Conservation (phyloP, 2,329 filamentous ascomycete genomes). For the Ophiocordyceps unilateralis region DNA sequence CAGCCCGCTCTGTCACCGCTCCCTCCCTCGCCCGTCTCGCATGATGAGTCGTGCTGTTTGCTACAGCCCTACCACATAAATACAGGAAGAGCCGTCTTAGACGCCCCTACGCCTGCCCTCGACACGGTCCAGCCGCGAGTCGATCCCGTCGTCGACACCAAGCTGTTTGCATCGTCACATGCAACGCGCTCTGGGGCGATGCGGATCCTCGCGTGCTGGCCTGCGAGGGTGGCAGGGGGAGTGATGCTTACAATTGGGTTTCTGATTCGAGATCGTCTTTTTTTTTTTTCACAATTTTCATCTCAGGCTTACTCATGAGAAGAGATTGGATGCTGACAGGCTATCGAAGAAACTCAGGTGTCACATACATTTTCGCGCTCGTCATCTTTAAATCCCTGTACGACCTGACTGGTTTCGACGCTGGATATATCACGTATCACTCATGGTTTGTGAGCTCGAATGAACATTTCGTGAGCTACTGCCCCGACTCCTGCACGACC, state of each 20-base stretch:
- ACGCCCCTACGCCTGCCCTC: slow-evolving; percentile 12
- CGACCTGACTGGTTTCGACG: not conserved
- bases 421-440: not conserved
- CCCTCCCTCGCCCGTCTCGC: slow-evolving; percentile 6
- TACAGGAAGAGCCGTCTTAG: slow-evolving; percentile 31
- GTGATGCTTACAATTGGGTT: slow-evolving; percentile 30
- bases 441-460: not conserved
- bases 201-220: slow-evolving; percentile 7
- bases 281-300: not conserved
- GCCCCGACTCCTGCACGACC: not conserved
- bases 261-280: slow-evolving; percentile 22
- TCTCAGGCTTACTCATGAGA: too few relatives aligned
- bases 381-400: too few relatives aligned
- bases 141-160: slow-evolving; percentile 6
- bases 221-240: slow-evolving; percentile 17
- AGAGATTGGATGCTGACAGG: not conserved
- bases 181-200: slow-evolving; percentile 6
- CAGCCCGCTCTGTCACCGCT: not conserved
- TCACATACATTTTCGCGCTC: too few relatives aligned
- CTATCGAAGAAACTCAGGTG: not conserved
- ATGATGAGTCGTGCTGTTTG: slow-evolving; percentile 26
- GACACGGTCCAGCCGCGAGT: not conserved
- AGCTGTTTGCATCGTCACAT: slow-evolving; percentile 17
- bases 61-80: slow-evolving; percentile 18
- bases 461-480: not conserved